Evolutionary conservation across 23 red algal genomes (phyloP).

Genomic region (Gracilaria vermiculophylla): DNA sequence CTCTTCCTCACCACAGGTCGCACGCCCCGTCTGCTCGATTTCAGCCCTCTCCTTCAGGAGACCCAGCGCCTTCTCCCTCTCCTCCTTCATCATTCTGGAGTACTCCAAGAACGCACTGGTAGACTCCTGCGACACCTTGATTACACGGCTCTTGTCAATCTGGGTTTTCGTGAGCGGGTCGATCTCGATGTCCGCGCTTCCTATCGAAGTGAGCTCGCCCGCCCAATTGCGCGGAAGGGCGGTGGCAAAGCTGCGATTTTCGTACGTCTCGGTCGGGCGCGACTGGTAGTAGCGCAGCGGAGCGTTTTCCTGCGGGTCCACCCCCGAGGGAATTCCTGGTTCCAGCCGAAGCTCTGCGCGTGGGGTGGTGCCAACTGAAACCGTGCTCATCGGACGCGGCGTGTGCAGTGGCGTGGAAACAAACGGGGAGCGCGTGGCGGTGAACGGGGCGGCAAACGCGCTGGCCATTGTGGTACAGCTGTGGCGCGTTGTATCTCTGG

Average conservation of each 20-base stretch:
- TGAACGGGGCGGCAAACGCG: conserved; percentile 3
- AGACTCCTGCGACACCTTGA: conserved; percentile 27
- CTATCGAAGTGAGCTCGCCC: conserved; percentile 50
- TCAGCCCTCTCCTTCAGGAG: not conserved
- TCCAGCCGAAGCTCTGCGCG: conserved; percentile 33
- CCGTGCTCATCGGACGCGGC: not conserved
- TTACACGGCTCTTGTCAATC: not conserved
- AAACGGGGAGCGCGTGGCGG: not conserved
- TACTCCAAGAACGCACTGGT: conserved; percentile 69
- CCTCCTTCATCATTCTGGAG: conserved; percentile 40
- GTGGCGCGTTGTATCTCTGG: not conserved
- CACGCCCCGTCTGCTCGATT: conserved; percentile 34
- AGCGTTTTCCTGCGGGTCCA: conserved; percentile 60
- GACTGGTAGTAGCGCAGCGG: conserved; percentile 63
- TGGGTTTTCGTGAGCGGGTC: not conserved
- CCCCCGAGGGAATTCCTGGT: conserved; percentile 72
- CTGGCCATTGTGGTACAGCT: too few species aligned
- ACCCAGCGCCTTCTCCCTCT: conserved; percentile 45
- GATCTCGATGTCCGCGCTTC: conserved; percentile 33
- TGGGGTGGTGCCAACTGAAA: not conserved
- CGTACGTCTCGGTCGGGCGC: conserved; percentile 62
- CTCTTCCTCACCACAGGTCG: conserved; percentile 78
- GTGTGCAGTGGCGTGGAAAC: not conserved
- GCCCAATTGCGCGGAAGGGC: conserved; percentile 65
- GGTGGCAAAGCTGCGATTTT: conserved; percentile 69